Conservation (phyloP, 352 stramenopile genomes). For the Phytophthora uliginosa region DNA sequence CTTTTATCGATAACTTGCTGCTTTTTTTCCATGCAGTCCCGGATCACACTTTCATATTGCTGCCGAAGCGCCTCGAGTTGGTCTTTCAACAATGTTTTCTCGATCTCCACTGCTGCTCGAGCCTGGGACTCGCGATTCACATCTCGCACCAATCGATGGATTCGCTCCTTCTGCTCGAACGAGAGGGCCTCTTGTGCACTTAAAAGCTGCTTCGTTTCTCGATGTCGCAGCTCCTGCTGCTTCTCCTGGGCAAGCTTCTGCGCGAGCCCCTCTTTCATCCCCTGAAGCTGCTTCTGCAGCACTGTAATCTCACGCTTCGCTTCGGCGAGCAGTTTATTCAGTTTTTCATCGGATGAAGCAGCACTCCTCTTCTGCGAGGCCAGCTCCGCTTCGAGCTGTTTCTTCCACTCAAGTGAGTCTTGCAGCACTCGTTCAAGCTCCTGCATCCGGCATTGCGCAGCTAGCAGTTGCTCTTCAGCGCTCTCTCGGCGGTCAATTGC, state of each 20-base stretch:
- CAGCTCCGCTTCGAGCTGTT: constrained; percentile 54
- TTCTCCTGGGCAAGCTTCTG: constrained; percentile 46
- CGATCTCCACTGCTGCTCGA: constrained; percentile 57
- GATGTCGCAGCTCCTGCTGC: constrained; percentile 49
- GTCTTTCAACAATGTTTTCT: constrained; percentile 51
- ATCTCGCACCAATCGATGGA: constrained; percentile 62
- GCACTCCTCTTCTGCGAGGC: constrained; percentile 15
- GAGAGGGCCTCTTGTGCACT: constrained; percentile 44
- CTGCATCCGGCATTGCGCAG: constrained; percentile 60
- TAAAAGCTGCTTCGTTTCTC: constrained; percentile 47
- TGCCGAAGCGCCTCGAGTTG: constrained; percentile 55
- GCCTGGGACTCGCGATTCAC: constrained; percentile 58
- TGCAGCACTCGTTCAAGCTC: constrained; percentile 69
- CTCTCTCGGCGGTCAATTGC: constrained; percentile 46
- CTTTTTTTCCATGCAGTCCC: constrained; percentile 52
- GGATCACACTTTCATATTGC: constrained; percentile 46
- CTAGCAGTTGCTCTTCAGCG: constrained; percentile 55
- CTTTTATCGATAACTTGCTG: constrained; percentile 44
- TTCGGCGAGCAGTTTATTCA: constrained; percentile 16
- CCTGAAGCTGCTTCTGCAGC: constrained; percentile 53
- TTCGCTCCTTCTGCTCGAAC: constrained; percentile 66
- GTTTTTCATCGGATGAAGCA: constrained; percentile 10
- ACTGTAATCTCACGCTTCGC: constrained; percentile 42
- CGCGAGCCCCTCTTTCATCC: constrained; percentile 53
- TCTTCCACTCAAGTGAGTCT: constrained; percentile 66